Evolutionary conservation across 352 stramenopile genomes (phyloP), one percentile per base, ranked within the genome.

Genomic region (Phytophthora palmivora): DNA sequence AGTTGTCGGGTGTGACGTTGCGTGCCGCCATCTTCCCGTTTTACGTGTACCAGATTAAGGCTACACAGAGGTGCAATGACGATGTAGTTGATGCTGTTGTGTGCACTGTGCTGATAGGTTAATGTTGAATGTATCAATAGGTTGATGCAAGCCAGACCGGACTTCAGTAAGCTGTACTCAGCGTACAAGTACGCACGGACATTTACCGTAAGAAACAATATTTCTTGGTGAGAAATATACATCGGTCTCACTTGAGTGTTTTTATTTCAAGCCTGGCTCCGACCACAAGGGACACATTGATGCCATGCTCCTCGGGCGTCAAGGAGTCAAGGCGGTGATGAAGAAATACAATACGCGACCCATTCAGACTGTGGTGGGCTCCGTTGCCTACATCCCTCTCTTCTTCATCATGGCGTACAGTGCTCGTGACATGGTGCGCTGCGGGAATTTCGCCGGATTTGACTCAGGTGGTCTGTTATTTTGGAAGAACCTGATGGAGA

Each of bases 381-480:
- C 80, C 19, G 44, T 93, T 24, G 76, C 88, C 11, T 77, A 93
- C 67, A 82, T 93, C 36, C 84, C 84, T 30, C 44, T 89, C 12
- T 93, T 93, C 63, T 66, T 88, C 45, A 34, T 93, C 16, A 79
- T 91, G 61, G 80, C 80, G 14, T 93, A 91, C 66, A 89, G 80
- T 52, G 82, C 82, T 15, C 84, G 84, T 30, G 79, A 91, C 32
- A 87, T 93, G 78, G 78, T 93, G 46, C 84, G 84, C 18, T 91
- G 76, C 12, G 84, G 84, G 5, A 86, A 82, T 34, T 79, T 88
- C 48, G 67, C 67, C 0, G 84, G 80, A 0, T 68, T 94, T 5
- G 77, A 92, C 3, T 80, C 71, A 6, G 84, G 84, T 21, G 84
- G 82, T 10, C 70, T 91, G 1, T 72, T 84, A 22, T 70, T 79